These are phyloP conservation scores for Dicorynia guianensis DNA, from an alignment of 306 rosid species.

Conservation along the genomic window DNA sequence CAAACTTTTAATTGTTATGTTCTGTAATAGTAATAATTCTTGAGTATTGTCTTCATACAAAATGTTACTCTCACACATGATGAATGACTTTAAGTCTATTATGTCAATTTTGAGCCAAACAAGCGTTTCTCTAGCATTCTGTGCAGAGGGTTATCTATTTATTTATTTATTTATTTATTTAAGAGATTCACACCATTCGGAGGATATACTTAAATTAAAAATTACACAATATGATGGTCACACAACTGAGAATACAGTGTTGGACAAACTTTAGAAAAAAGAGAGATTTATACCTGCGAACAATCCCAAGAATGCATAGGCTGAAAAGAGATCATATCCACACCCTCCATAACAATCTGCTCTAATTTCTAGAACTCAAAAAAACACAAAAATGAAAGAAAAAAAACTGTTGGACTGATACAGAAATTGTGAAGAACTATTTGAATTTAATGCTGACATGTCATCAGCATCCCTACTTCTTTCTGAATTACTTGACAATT, in stretches of 20 bases:
- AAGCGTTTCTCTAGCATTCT: not conserved
- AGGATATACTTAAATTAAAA: not conserved
- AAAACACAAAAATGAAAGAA: too few species aligned
- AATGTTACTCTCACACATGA: too few species aligned
- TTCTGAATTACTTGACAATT: slow-evolving; percentile 68
- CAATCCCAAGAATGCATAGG: slow-evolving; percentile 94
- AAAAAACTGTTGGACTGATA: slow-evolving; percentile 18
- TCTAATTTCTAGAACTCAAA: slow-evolving; percentile 71
- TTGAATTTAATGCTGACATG: too few species aligned
- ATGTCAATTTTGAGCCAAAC: not conserved
- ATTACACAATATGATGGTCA: not conserved
- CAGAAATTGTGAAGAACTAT: slow-evolving; percentile 16
- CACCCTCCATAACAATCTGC: slow-evolving; percentile 68
- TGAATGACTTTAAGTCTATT: too few species aligned
- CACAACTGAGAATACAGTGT: not conserved
- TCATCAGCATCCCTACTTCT: slow-evolving; percentile 91
- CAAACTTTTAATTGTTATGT: too few species aligned
- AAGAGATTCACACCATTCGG: not conserved
- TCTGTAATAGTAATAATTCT: too few species aligned
- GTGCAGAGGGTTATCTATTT: not conserved
- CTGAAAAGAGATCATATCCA: slow-evolving; percentile 79
- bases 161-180: too few species aligned
- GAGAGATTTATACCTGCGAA: slow-evolving; percentile 62
- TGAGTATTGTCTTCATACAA: not conserved
- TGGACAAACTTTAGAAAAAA: not conserved